Conservation (phyloP, 2,329 filamentous ascomycete genomes). For the Mycosphaerella sp. region DNA sequence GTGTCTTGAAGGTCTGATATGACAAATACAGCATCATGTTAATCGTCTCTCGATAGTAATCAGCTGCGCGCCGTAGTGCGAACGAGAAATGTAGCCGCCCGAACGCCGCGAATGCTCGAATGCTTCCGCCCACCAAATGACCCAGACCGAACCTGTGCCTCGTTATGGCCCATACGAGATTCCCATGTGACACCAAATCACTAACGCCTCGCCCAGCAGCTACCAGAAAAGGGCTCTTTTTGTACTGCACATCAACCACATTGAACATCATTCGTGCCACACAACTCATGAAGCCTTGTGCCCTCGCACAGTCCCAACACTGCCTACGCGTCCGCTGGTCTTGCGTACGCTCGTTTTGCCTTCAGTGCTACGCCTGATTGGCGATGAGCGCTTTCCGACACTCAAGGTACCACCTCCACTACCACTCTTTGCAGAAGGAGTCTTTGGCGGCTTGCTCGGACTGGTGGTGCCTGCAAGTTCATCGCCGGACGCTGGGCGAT, state of each 20-base stretch:
- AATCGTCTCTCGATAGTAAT: background rate
- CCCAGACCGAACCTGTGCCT: background rate
- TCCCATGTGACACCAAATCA: background rate
- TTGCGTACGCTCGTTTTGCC: conserved; percentile 46
- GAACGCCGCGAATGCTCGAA: background rate
- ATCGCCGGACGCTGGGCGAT: conserved; percentile 29
- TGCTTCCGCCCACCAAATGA: background rate
- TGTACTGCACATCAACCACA: background rate
- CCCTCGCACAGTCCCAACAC: conserved; percentile 29
- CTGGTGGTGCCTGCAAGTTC: conserved; percentile 24
- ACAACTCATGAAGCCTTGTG: conserved; percentile 23
- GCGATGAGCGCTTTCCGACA: conserved; percentile 43
- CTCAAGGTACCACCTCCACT: conserved; percentile 42
- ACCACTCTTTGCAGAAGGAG: conserved; percentile 37
- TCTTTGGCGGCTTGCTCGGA: conserved; percentile 38
- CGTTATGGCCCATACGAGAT: background rate
- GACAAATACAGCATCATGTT: background rate
- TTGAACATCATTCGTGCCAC: conserved; percentile 1
- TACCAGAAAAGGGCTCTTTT: background rate
- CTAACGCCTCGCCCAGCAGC: background rate
- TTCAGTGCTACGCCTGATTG: conserved; percentile 42
- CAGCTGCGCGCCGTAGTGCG: background rate
- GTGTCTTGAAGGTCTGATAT: background rate
- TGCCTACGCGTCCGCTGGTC: conserved; percentile 47
- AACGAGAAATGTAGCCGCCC: background rate